Evolutionary conservation across 768 basidiomycete genomes (phyloP), one percentile per base, ranked within the genome.

Genomic region (Suillus fuscotomentosus): DNA sequence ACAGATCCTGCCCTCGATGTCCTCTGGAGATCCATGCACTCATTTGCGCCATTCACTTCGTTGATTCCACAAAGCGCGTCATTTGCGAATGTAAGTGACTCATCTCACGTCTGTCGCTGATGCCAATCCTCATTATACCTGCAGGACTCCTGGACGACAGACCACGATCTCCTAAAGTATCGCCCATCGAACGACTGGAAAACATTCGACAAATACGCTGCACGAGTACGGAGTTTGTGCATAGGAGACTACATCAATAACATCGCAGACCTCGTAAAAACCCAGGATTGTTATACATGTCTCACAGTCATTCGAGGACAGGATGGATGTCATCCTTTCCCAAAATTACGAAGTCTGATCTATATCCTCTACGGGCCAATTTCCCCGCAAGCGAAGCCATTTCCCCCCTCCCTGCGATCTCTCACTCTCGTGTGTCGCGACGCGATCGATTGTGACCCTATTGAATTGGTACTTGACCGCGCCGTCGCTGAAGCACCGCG

Each of bases 121-220:
- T 41, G 13, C 39, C 15, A 41, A 57, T 17, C 39, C 56, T 57
- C 24, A 9, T 39, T 5, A 15, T 57, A 24, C 17, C 5, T 5
- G 3, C 10, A 64, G 63, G 63, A 61, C 39, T 7, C n/a, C 27
- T 15, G n/a, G 38, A 24, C 42, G 24, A 31, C 15, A 31, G 42
- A 38, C 34, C 27, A 17, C 10, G 36, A 62, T 17, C 27, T 56
- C 24, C 47, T 59, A 13, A 53, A 41, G 15, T 36, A 55, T 24
- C 36, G 38, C 8, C 17, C 48, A 38, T 36, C 34, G 20, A 39
- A 61, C 5, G 60, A 45, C 45, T 62, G 53, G 64, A 38, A 38
- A 36, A 62, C 34, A 11, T 56, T 65, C n/a, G 61, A 62, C 42
- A 62, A 41, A 51, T 64, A 64, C 38, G 63, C 61, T 17, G 22